These are phyloP conservation scores for Venturia aucupariae DNA, from an alignment of 2,329 filamentous ascomycete species.

Conservation along the genomic window DNA sequence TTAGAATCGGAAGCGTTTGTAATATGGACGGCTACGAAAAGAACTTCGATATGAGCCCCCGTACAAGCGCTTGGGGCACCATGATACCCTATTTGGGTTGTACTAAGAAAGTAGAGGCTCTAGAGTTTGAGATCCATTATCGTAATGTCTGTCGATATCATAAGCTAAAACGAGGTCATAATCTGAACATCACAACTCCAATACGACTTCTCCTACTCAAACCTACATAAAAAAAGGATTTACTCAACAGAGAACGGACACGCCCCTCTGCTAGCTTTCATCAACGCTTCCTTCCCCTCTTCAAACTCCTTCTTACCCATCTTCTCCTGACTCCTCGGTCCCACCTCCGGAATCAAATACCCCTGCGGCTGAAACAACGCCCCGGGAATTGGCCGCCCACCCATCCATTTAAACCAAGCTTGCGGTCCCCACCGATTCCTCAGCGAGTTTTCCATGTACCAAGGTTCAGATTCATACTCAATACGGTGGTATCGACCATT, in stretches of 20 bases:
- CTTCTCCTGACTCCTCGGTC: constrained; percentile 47
- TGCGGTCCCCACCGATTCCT: constrained; percentile 54
- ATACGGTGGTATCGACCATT: constrained; percentile 42
- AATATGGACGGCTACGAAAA: too few relatives aligned
- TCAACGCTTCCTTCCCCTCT: constrained; percentile 20
- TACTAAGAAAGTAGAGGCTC: too few relatives aligned
- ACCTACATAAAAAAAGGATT: too few relatives aligned
- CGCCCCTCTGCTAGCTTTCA: constrained; percentile 20
- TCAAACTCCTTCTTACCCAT: constrained; percentile 30
- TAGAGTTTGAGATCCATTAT: too few relatives aligned
- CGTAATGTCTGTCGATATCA: too few relatives aligned
- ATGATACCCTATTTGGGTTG: too few relatives aligned
- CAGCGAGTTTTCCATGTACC: constrained; percentile 45
- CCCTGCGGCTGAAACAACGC: constrained; percentile 39
- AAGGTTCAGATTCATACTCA: constrained; percentile 54
- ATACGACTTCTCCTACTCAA: too few relatives aligned
- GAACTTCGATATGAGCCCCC: too few relatives aligned
- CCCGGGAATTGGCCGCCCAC: constrained; percentile 40
- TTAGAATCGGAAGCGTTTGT: too few relatives aligned
- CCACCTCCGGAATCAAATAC: constrained; percentile 51
- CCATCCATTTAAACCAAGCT: constrained; percentile 40
- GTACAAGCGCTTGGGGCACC: too few relatives aligned
- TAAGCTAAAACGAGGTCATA: too few relatives aligned
- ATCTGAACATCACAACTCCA: too few relatives aligned
- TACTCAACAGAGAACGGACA: constrained; percentile 23